Conservation (phyloP, 345 rosid genomes). For the Citrus unshiu region DNA sequence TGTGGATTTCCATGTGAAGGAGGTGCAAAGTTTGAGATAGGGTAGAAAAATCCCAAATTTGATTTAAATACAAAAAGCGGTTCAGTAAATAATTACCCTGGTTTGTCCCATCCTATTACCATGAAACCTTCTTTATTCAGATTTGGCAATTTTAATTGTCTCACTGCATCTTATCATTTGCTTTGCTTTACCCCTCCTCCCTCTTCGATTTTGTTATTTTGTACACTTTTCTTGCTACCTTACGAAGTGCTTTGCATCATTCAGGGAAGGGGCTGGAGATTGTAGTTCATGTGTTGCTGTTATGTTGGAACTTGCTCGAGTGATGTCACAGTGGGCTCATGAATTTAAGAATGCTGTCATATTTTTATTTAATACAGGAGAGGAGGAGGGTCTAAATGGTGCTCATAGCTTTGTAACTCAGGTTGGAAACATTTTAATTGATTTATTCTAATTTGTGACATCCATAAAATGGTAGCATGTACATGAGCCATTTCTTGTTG, state of each 20-base stretch:
- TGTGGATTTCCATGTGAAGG: background rate
- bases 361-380: slow-evolving; percentile 90
- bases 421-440: slow-evolving; percentile 37
- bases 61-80: background rate
- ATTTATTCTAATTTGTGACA: background rate
- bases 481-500: background rate
- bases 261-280: slow-evolving; percentile 97
- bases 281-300: slow-evolving; percentile 95
- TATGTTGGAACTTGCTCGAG: slow-evolving; percentile 96
- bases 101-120: background rate
- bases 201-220: background rate
- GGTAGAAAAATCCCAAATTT: background rate
- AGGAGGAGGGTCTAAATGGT: slow-evolving; percentile 94
- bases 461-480: background rate
- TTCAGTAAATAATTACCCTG: background rate
- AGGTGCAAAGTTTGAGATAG: background rate
- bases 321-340: slow-evolving; percentile 89
- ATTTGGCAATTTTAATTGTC: background rate
- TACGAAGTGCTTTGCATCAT: slow-evolving; percentile 15
- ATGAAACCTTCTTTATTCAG: background rate
- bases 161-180: background rate
- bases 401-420: slow-evolving; percentile 99
- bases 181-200: background rate
- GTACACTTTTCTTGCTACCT: background rate
- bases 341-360: slow-evolving; percentile 84